Conservation (phyloP, 441 rosid genomes). For the Arabidopsis hybrid region DNA sequence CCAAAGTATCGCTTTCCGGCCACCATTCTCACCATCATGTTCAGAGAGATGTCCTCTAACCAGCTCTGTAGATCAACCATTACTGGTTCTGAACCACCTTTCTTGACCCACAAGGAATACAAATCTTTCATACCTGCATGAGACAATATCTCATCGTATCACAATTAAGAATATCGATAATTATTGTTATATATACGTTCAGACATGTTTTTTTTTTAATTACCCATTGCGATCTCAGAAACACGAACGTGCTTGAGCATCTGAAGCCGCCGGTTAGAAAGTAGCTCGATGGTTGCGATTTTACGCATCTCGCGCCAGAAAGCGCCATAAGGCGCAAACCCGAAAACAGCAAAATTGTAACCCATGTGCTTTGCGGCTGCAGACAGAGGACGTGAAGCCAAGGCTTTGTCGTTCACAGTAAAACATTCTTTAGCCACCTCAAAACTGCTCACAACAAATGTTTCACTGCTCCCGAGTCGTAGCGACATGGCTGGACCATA, state of each 20-base stretch:
- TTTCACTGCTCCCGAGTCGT: constrained; percentile 53
- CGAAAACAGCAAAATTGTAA: constrained; percentile 63
- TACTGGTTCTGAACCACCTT: constrained; percentile 40
- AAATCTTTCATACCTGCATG: no score
- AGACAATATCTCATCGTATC: no score
- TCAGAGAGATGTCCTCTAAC: constrained; percentile 61
- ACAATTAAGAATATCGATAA: not conserved
- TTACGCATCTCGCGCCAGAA: constrained; percentile 79
- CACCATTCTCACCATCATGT: constrained; percentile 56
- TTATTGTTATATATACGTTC: not conserved
- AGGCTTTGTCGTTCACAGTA: constrained; percentile 62
- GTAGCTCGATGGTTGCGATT: constrained; percentile 64
- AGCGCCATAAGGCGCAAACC: constrained; percentile 65
- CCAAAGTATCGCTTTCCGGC: constrained; percentile 62
- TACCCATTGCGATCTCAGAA: constrained; percentile 44
- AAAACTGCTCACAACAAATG: constrained; percentile 61
- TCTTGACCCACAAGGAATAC: constrained; percentile 33
- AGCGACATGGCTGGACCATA: constrained; percentile 63
- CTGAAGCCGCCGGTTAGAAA: constrained; percentile 62
- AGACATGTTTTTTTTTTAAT: not conserved
- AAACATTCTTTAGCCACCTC: constrained; percentile 68
- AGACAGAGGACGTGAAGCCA: constrained; percentile 63
- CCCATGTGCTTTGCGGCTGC: constrained; percentile 67
- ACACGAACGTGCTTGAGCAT: constrained; percentile 55
- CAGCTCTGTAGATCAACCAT: constrained; percentile 54